Evolutionary conservation across 495 filamentous ascomycete genomes (phyloP), one percentile per base, ranked within the genome.

Genomic region (Clavariopsis aquatica): DNA sequence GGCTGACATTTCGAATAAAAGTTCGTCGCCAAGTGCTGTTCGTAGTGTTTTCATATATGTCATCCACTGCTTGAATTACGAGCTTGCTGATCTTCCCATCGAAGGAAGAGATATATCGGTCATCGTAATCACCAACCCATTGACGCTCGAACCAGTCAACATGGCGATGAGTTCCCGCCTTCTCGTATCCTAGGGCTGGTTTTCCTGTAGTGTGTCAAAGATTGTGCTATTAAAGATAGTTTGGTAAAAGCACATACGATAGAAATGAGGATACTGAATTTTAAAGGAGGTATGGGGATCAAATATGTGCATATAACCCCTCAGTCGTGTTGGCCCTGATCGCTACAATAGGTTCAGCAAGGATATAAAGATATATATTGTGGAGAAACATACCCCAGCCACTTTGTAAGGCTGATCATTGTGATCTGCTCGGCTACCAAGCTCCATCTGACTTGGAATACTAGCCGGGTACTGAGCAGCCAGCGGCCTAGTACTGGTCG

Each of bases 11-110:
- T 5, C 64, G 62, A 23, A 66, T 29, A 51, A 62, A 62, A 2
- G 57, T 66, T 26, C 67, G 56, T 24, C 52, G 52, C 57, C 63
- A 70, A 10, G 63, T 70, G 13, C 28, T 27, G 36, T 62, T 66
- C 31, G 45, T n/a, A 8, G 38, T 17, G 26, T 57, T 46, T 38
- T 66, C 64, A 36, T 62, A 66, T 15, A 66, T 63, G 15, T 66
- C 57, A 26, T 66, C 59, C 1, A 60, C 54, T 2, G 63, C 41
- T 36, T 70, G 67, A 2, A 70, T 64, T 2, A 62, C 46, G 7
- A 70, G 63, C 22, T 58, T 56, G 19, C 46, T 62, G 29, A 62
- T 31, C 23, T 59, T 57, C 51, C 63, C 67, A 53, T 70, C 57
- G 15, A n/a, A 57, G 1, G 67, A 28, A 9, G 49, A 54, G 3